phyloP scores from a whole-genome alignment of 1,284 basidiomycete genomes.

The Amylostereum chailletii region DNA sequence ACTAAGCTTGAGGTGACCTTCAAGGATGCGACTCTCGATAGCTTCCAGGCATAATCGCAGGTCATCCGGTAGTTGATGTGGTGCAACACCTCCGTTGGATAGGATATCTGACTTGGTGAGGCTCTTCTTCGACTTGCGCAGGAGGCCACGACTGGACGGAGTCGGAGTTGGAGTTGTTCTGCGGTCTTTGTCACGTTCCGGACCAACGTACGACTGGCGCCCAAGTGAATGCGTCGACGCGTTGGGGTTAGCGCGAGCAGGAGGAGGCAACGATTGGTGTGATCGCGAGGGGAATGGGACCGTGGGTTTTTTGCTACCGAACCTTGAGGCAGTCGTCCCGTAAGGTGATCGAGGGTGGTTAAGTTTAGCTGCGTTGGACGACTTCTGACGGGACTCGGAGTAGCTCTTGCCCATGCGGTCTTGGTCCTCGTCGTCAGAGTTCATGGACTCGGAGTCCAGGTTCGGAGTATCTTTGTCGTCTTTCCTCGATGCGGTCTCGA shows the following conservation, averaged over 20 bases:
- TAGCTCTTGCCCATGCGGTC: constrained; percentile 45
- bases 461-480: constrained; percentile 44
- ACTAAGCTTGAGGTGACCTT: constrained; percentile 79
- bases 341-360: constrained; percentile 74
- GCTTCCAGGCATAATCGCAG: constrained; percentile 79
- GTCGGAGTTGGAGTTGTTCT: constrained; percentile 30
- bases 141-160: constrained; percentile 37
- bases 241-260: constrained; percentile 42
- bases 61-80: constrained; percentile 78
- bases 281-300: constrained; percentile 73
- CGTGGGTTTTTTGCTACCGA: constrained; percentile 31
- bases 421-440: constrained; percentile 64
- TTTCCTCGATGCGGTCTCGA: constrained; percentile 24
- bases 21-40: constrained; percentile 74
- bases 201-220: constrained; percentile 44
- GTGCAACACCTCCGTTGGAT: constrained; percentile 49
- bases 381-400: constrained; percentile 26
- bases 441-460: constrained; percentile 64
- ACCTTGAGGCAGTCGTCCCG: constrained; percentile 37
- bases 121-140: constrained; percentile 64
- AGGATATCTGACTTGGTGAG: constrained; percentile 32
- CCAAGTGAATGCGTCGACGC: constrained; percentile 64
- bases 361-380: constrained; percentile 38
- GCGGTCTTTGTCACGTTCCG: constrained; percentile 39
- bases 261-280: constrained; percentile 72